phyloP scores from a whole-genome alignment of 208 protist genomes.

The Crithidia brevicula region DNA sequence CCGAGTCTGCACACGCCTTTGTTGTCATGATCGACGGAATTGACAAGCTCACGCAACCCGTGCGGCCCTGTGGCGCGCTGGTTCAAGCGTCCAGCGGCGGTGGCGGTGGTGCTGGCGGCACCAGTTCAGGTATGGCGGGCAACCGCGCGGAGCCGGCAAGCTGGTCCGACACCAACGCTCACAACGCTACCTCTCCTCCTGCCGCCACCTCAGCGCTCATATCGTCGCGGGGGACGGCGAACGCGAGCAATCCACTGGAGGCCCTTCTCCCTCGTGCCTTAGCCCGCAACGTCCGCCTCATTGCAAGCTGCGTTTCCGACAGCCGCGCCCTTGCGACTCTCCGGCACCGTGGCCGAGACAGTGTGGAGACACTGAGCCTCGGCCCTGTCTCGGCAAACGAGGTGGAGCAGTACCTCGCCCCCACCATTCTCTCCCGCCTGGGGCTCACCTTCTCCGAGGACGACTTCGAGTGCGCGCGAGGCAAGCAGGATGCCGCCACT shows the following conservation, averaged over 20 bases:
- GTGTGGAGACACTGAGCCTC: conserved; percentile 58
- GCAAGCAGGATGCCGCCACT: conserved; percentile 51
- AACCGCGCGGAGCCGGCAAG: conserved; percentile 27
- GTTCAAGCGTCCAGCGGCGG: conserved; percentile 36
- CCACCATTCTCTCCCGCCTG: conserved; percentile 38
- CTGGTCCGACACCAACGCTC: conserved; percentile 16
- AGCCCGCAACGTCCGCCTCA: conserved; percentile 75
- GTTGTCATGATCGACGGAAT: conserved; percentile 75
- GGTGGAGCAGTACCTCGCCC: conserved; percentile 70
- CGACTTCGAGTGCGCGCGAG: conserved; percentile 61
- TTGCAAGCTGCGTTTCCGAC: conserved; percentile 47
- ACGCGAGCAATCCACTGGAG: background rate
- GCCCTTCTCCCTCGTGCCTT: conserved; percentile 60
- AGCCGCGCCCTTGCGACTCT: conserved; percentile 28
- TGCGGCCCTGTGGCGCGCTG: conserved; percentile 62
- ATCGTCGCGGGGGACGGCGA: background rate
- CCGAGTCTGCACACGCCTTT: conserved; percentile 27
- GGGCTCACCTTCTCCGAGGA: conserved; percentile 67
- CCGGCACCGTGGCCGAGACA: conserved; percentile 55
- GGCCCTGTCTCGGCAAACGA: conserved; percentile 60
- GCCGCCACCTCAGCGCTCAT: background rate
- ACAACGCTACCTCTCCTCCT: no score
- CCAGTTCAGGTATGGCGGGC: background rate
- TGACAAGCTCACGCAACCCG: conserved; percentile 38
- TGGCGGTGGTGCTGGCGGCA: conserved; percentile 16